Conservation (phyloP, 129 eudicot species). For the Gnaphalium uliginosum region DNA sequence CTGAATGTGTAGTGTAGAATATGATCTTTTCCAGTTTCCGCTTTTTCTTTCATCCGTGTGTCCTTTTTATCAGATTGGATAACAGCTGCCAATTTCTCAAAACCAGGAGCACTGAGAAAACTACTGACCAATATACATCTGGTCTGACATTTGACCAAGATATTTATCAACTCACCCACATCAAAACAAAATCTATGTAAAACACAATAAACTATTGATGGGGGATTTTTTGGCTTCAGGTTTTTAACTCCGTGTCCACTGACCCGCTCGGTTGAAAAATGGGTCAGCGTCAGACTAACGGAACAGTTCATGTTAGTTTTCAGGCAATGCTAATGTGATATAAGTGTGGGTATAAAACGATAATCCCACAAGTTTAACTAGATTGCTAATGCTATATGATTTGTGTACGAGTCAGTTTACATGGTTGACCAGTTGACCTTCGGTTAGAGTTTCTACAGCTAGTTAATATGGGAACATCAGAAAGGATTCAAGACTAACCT, state of each 20-base stretch:
- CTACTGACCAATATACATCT: neutral
- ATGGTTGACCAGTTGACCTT: constrained; percentile 20
- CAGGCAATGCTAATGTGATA: neutral
- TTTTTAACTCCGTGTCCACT: no score
- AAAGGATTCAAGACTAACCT: constrained; percentile 21
- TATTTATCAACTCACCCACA: neutral
- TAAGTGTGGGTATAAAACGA: neutral
- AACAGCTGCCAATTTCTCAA: constrained; percentile 30
- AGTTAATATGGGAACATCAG: constrained; percentile 9
- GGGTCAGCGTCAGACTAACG: constrained; percentile 5
- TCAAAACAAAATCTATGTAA: no score
- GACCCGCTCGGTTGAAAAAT: no score
- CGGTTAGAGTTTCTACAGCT: constrained; percentile 16
- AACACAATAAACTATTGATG: no score
- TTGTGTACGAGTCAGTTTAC: constrained; percentile 9
- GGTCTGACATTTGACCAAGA: neutral
- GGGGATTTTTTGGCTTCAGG: no score
- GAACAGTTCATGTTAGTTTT: neutral
- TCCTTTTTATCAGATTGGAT: neutral
- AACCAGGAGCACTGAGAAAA: constrained; percentile 2
- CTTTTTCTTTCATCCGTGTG: constrained; percentile 1
- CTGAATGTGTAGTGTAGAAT: constrained; percentile 5
- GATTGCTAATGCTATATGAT: constrained; percentile 1
- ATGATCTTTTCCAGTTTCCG: neutral
- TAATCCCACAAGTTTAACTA: neutral